phyloP scores from a whole-genome alignment of 192 early-diverging fungal genomes.

The Haplosporangium gracile region DNA sequence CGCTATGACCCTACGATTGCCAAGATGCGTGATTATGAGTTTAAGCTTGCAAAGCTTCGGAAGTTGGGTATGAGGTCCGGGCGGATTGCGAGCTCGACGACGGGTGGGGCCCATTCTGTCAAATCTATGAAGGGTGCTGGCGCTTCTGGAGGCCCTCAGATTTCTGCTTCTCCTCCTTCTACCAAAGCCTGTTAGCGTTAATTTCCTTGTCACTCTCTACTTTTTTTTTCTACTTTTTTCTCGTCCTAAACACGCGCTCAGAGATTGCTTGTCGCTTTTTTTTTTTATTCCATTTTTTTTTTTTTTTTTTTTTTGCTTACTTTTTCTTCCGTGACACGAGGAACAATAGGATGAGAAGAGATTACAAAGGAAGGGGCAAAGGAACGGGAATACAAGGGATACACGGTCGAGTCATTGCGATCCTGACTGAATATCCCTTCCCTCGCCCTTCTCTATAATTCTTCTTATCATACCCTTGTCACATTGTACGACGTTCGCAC shows the following conservation, averaged over 20 bases:
- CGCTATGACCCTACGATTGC: conserved; percentile 45
- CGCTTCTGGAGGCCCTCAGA: not conserved
- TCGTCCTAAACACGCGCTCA: not conserved
- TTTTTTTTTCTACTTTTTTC: not conserved
- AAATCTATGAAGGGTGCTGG: not conserved
- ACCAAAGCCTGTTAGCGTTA: not conserved
- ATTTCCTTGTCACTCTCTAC: not conserved
- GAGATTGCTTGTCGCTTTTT: not conserved
- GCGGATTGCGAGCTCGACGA: conserved; percentile 15
- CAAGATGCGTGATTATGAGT: conserved; percentile 38
- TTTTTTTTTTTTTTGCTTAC: not conserved
- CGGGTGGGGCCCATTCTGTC: conserved; percentile 10
- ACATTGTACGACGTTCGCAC: not conserved
- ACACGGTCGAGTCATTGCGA: not conserved
- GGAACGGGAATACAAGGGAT: not conserved
- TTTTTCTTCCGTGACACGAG: not conserved
- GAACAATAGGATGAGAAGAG: not conserved
- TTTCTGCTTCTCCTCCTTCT: not conserved
- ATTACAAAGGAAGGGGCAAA: not conserved
- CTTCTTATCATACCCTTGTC: not conserved
- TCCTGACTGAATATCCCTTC: not conserved
- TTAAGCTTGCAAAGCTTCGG: conserved; percentile 30
- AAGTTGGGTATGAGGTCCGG: conserved; percentile 34
- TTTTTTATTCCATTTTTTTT: not conserved
- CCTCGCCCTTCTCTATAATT: not conserved